Evolutionary conservation across 768 basidiomycete species (phyloP).

Genomic region (Suillus americanus): DNA sequence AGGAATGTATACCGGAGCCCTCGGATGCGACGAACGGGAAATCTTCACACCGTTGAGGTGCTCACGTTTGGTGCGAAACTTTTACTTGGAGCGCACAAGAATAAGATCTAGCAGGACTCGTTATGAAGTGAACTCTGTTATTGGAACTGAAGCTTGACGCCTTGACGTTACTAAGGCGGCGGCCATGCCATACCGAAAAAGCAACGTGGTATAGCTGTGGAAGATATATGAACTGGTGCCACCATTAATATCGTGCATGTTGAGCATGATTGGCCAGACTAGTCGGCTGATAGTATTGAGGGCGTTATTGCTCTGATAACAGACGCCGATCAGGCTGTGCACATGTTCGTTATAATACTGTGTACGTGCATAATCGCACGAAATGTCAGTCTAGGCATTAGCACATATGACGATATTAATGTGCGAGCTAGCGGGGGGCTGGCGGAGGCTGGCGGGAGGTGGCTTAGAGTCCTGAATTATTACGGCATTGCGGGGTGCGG

Average conservation of each 20-base stretch:
- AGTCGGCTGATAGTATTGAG: neutral
- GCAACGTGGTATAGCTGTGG: neutral
- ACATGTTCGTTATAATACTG: neutral
- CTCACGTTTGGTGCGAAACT: neutral
- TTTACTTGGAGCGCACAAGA: neutral
- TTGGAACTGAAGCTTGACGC: neutral
- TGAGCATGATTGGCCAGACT: neutral
- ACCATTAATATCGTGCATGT: neutral
- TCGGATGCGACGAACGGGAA: neutral
- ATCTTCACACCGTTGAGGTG: neutral
- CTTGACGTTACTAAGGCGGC: neutral
- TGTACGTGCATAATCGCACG: neutral
- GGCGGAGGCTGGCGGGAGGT: neutral
- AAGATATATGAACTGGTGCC: neutral
- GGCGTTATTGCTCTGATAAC: neutral
- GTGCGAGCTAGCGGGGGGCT: neutral
- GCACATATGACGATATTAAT: neutral
- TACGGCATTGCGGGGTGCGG: slow-evolving; percentile 2
- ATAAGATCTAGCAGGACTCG: neutral
- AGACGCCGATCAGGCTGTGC: neutral
- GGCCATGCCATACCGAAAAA: neutral
- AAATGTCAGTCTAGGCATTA: neutral
- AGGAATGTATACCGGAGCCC: neutral
- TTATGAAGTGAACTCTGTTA: neutral
- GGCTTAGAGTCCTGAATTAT: neutral